Base-by-base conservation (phyloP, 1,284 basidiomycete species). In the Agroathelia rolfsii region DNA sequence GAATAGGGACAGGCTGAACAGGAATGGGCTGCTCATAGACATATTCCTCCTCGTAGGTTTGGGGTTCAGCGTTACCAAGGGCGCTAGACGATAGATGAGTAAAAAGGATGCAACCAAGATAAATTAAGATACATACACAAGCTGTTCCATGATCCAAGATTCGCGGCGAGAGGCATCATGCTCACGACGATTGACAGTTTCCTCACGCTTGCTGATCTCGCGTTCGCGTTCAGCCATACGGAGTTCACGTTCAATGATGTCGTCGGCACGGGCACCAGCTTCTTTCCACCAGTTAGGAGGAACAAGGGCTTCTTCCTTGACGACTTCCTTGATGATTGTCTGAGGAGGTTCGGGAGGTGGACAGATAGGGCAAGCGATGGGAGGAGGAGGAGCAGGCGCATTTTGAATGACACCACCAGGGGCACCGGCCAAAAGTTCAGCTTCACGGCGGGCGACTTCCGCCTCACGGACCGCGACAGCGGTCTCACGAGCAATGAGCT, bases 71-170 rank as follows among this genome's bases (percentile, higher is more conserved):
- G 42, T 72, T 78, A 42, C 78, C 77, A 41, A 84, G 66, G 39
- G 68, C 58, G 50, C 83, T 85, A 35, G 32, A 23, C 38, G 40
- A 61, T 60, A 48, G 33, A 30, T 53, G 24, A 51, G 35, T 30
- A 34, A 40, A 20, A 19, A 29, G n/a, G 18, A 12, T 19, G 3
- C 9, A 7, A 27, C 10, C 6, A 20, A 28, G 21, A 24, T 22
- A 24, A 14, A 21, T 23, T 28, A 8, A n/a, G 3, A 43, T 13
- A 63, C 74, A 45, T 64, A 87, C 84, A 83, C 75, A 30, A 87
- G 71, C 47, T 87, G 84, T 44, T 87, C 84, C 81, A 87, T 85
- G 49, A 87, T 85, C 83, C 84, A 87, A 25, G 61, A 66, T 53
- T 87, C 84, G 39, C 83, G 80, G 46, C 83, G 72, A 35, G 82